Evolutionary conservation across 345 rosid genomes (phyloP), one percentile per base, ranked within the genome.

Genomic region (Lepidium aucheri): DNA sequence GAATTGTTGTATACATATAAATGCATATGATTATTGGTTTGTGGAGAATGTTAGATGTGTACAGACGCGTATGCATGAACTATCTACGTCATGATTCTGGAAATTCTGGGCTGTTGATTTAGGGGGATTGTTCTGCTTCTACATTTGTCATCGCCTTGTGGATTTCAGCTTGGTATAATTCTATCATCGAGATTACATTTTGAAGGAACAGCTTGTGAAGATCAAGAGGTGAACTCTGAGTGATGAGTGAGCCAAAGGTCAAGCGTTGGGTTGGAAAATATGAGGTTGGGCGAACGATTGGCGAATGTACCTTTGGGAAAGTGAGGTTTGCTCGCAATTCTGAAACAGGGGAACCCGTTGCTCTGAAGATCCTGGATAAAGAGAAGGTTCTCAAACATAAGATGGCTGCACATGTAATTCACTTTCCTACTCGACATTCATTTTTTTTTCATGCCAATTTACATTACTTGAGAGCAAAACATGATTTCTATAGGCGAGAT

Each of bases 221-320:
- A 42, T 17, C 50, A 49, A 36, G 45, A 33, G 53, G 62, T 60
- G 47, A 36, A 28, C 13, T 28, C 36, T 16, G 53, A 39, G 53
- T 36, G 45, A 74, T 74, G 77, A 67, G 69, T 46, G 53, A 74
- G 63, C 60, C 47, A 40, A 74, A 84, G 79, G 74, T 74, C 44
- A 93, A 85, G 79, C 94, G 88, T 44, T 74, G 96, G 28, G 97
- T 95, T 32, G 99, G 99, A 58, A 91, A 77, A 74, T 95, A 95
- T 73, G 97, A 95, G 82, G 71, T 91, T 18, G 97, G 97, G 68
- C 72, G 83, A 86, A 80, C 81, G 15, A 80, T 90, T 6, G 97
- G 89, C 4, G 90, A 95, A 72, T 86, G 91, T 42, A 83, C 85
- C 39, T 95, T 87, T 22, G 95, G 94, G 0, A 91, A 84, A 86